These are phyloP conservation scores for Protomyces lactucae-debilis DNA, from an alignment of 1,139 yeast species.

Conservation along the genomic window DNA sequence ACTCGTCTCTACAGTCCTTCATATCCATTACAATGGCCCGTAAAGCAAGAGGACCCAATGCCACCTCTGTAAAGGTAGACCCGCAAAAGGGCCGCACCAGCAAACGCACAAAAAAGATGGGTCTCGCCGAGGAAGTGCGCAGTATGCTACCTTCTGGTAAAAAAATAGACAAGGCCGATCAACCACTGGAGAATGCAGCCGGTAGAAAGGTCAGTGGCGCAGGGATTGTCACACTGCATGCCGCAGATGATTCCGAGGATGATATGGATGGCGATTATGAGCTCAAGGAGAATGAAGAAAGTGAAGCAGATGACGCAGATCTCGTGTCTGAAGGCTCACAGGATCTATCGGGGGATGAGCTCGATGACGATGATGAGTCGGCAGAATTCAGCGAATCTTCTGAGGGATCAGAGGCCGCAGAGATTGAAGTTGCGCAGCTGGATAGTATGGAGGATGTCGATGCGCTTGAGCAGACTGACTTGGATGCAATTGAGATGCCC, in stretches of 20 bases:
- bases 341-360: constrained; percentile 28
- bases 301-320: constrained; percentile 29
- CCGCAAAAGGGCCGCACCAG: constrained; percentile 17
- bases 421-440: constrained; percentile 18
- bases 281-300: constrained; percentile 23
- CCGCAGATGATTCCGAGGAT: constrained; percentile 31
- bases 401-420: constrained; percentile 21
- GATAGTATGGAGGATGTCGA: constrained; percentile 17
- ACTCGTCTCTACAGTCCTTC: not conserved
- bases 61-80: constrained; percentile 20
- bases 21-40: constrained; percentile 5
- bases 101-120: constrained; percentile 12
- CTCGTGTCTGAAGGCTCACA: constrained; percentile 34
- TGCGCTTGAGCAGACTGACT: constrained; percentile 18
- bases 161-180: constrained; percentile 6
- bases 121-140: constrained; percentile 22
- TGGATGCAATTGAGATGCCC: constrained; percentile 15
- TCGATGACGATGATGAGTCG: constrained; percentile 5
- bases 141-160: constrained; percentile 13
- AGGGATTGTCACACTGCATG: constrained; percentile 9
- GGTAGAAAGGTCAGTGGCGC: constrained; percentile 24
- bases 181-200: not conserved
- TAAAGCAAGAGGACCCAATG: constrained; percentile 25
- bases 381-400: constrained; percentile 15
- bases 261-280: constrained; percentile 33